These are phyloP conservation scores for Osmanthus fragrans DNA, from an alignment of 257 asterid species.

Conservation along the genomic window DNA sequence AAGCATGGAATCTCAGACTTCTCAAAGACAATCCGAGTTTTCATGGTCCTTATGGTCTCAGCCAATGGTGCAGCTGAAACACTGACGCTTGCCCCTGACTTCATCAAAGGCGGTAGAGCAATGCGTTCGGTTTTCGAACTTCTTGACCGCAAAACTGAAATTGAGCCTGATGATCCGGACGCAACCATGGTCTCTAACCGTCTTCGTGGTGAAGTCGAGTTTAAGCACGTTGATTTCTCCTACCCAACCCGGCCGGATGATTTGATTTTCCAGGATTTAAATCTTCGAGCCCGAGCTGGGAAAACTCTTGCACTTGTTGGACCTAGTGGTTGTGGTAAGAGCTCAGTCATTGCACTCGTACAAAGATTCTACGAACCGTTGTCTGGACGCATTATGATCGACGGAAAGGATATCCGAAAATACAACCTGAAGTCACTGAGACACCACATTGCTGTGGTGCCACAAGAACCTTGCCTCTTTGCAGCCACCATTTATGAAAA, in stretches of 20 bases:
- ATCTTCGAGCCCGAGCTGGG: constrained; percentile 74
- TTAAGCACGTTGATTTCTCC: constrained; percentile 81
- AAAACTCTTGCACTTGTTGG: constrained; percentile 88
- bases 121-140: constrained; percentile 85
- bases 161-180: constrained; percentile 72
- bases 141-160: constrained; percentile 76
- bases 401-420: constrained; percentile 74
- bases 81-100: constrained; percentile 80
- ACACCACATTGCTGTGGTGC: constrained; percentile 68
- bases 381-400: constrained; percentile 67
- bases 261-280: constrained; percentile 55
- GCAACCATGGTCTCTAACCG: constrained; percentile 44
- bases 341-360: constrained; percentile 62
- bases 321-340: constrained; percentile 84
- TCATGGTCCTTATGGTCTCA: constrained; percentile 94
- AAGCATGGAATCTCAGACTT: constrained; percentile 89
- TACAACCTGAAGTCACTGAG: constrained; percentile 68
- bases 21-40: constrained; percentile 84
- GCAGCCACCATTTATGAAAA: constrained; percentile 73
- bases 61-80: constrained; percentile 94
- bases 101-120: constrained; percentile 87
- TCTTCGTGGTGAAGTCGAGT: constrained; percentile 74
- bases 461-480: constrained; percentile 85
- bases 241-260: constrained; percentile 77
- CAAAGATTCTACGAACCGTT: constrained; percentile 81